Percentiles rank a stretch among this genome's conserved stretches.
phyloP scores from a whole-genome alignment of 2,329 filamentous ascomycete species.

The Neonectria hederae region DNA sequence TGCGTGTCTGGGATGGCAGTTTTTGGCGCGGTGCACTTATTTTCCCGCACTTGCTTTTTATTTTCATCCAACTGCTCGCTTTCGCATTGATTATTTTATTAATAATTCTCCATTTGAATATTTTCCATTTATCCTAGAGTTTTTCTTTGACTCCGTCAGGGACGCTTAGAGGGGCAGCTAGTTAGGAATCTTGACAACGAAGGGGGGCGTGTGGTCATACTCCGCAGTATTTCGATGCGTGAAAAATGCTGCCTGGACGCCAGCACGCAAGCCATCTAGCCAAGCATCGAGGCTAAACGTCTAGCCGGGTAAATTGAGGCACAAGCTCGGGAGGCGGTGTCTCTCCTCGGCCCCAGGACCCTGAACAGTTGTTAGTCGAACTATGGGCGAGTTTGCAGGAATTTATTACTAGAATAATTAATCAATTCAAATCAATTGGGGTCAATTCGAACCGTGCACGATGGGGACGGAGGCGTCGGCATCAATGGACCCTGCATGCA shows the following conservation, averaged over 20 bases:
- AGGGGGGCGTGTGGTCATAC: constrained; percentile 1
- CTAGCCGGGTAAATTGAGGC: constrained; percentile 28
- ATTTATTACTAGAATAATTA: constrained; percentile 18
- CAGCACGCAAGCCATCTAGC: constrained; percentile 20
- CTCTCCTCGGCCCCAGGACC: neutral
- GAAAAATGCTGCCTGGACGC: constrained; percentile 6
- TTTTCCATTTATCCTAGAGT: neutral
- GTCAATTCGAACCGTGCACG: constrained; percentile 32
- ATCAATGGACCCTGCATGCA: constrained; percentile 33
- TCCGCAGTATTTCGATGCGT: neutral
- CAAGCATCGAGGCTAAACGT: constrained; percentile 29
- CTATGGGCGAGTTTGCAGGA: neutral
- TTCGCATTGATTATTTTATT: neutral
- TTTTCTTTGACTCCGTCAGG: constrained; percentile 11
- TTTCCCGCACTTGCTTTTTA: neutral
- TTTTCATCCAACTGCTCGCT: neutral
- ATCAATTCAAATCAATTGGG: constrained; percentile 28
- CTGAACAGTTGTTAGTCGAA: neutral
- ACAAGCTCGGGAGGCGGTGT: constrained; percentile 12
- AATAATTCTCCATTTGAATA: neutral
- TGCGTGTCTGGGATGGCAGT: neutral
- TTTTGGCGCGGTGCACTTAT: neutral
- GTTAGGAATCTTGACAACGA: neutral
- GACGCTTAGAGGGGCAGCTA: constrained; percentile 10
- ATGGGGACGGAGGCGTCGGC: neutral